phyloP scores from a whole-genome alignment of 2,329 filamentous ascomycete species.

The Calonectria naviculata region DNA sequence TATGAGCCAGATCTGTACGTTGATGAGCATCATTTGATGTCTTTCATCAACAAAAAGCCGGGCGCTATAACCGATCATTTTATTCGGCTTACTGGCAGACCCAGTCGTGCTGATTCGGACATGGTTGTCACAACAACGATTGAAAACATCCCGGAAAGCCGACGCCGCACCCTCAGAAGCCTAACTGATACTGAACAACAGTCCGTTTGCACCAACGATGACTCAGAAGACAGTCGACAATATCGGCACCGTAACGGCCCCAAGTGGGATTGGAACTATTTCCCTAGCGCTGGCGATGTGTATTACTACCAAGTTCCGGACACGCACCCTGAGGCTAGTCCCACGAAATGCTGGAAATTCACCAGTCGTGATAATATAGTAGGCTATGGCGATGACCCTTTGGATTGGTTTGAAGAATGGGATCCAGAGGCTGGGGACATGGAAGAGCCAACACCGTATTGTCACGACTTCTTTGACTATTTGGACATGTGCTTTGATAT shows the following conservation, averaged over 20 bases:
- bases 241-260: neutral
- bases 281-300: neutral
- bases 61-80: neutral
- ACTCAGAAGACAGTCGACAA: neutral
- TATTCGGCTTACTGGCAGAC: neutral
- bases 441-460: constrained; percentile 6
- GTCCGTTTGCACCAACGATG: neutral
- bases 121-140: neutral
- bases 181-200: neutral
- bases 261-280: neutral
- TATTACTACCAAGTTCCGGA: neutral
- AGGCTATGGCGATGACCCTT: neutral
- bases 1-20: neutral
- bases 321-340: neutral
- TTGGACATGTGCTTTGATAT: neutral
- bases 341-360: neutral
- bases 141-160: neutral
- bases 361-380: neutral
- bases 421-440: constrained; percentile 1
- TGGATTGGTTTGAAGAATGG: constrained; percentile 2
- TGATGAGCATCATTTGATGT: neutral
- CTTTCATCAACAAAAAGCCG: neutral
- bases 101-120: neutral
- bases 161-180: neutral
- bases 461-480: neutral